Conservation (phyloP, 257 asterid species). For the Solanum etuberosum region DNA sequence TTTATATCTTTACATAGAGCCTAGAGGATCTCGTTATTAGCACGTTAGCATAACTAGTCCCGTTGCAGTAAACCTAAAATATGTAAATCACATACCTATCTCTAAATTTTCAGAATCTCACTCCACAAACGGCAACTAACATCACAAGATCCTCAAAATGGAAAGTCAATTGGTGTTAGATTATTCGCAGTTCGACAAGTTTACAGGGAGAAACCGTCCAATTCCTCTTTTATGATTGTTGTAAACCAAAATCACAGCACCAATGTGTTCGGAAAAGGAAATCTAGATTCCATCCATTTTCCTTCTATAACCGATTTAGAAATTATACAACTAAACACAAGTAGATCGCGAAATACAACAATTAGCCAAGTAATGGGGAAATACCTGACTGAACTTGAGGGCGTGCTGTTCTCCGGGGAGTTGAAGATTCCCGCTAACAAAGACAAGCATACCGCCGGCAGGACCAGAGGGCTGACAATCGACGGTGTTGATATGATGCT, state of each 20-base stretch:
- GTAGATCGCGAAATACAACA: neutral
- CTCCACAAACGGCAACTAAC: neutral
- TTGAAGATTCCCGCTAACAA: conserved; percentile 48
- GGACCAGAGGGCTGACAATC: conserved; percentile 67
- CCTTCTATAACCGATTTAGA: neutral
- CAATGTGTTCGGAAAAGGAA: neutral
- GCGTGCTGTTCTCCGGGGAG: conserved; percentile 47
- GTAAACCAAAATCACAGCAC: neutral
- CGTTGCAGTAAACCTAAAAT: neutral
- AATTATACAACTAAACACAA: neutral
- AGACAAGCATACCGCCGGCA: conserved; percentile 50
- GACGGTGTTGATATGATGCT: conserved; percentile 41
- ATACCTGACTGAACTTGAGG: conserved; percentile 37
- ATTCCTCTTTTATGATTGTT: neutral
- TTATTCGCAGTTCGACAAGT: neutral
- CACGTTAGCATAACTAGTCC: neutral
- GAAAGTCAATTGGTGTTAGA: neutral
- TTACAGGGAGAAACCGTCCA: neutral
- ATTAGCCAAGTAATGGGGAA: neutral
- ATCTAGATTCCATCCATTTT: neutral
- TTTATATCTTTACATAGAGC: neutral
- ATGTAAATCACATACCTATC: neutral
- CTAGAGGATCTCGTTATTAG: neutral
- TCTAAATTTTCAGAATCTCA: neutral
- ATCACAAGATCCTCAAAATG: neutral